Percentiles rank a stretch among this genome's conserved stretches.
Conservation (phyloP, 2,329 filamentous ascomycete species). For the Fusarium decemcellulare region DNA sequence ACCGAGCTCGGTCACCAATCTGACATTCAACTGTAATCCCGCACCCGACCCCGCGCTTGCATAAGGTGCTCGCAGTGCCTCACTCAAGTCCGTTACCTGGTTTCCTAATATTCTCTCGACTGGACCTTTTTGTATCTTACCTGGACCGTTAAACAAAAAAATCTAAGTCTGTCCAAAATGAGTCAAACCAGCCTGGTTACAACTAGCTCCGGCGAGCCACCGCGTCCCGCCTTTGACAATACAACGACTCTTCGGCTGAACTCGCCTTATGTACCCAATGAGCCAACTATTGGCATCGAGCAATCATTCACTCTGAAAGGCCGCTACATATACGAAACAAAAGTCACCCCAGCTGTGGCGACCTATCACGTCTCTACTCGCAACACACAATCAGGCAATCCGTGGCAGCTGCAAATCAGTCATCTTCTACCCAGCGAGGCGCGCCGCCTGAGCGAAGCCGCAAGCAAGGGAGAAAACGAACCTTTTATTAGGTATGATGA, state of each 20-base stretch:
- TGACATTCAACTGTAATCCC: background rate
- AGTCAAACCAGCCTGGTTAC: background rate
- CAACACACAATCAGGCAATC: background rate
- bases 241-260: background rate
- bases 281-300: background rate
- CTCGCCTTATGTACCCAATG: background rate
- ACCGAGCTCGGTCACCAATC: background rate
- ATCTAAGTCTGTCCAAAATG: background rate
- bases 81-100: background rate
- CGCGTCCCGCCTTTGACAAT: background rate
- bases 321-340: constrained; percentile 2
- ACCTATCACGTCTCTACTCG: background rate
- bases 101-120: background rate
- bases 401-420: background rate
- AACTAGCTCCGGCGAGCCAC: background rate
- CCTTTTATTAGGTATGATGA: background rate
- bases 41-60: background rate
- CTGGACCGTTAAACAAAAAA: background rate
- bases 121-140: background rate
- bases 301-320: background rate
- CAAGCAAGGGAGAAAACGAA: background rate
- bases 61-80: background rate
- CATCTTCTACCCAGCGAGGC: background rate
- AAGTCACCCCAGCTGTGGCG: background rate
- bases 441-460: background rate